Evolutionary conservation across 345 rosid species (phyloP).

Genomic region (Eucalyptus curtisii): DNA sequence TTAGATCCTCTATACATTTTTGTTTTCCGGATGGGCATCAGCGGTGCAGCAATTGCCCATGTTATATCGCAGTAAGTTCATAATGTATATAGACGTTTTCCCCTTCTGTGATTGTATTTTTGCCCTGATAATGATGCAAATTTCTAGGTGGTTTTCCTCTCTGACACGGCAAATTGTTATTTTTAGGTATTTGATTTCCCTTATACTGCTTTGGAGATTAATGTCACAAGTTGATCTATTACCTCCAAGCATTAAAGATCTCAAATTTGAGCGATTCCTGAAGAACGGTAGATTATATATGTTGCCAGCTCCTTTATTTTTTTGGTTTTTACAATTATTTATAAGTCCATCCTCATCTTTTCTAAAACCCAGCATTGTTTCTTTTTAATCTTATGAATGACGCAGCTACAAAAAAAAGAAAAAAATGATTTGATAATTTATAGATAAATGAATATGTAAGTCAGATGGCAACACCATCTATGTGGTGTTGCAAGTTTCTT

Average conservation of each 20-base stretch:
- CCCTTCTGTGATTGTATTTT: not conserved
- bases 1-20: conserved; percentile 74
- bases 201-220: conserved; percentile 72
- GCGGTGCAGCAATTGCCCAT: conserved; percentile 93
- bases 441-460: not conserved
- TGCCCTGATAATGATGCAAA: not conserved
- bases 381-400: not conserved
- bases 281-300: conserved; percentile 39
- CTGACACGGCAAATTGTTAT: not conserved
- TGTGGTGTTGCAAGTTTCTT: not conserved
- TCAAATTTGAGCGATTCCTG: conserved; percentile 62
- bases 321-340: not conserved
- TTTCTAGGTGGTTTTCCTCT: not conserved
- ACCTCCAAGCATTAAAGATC: conserved; percentile 47
- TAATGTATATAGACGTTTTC: not conserved
- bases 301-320: not conserved
- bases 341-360: not conserved
- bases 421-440: not conserved
- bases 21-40: conserved; percentile 54
- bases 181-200: conserved; percentile 65
- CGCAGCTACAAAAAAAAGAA: not conserved
- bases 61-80: conserved; percentile 72
- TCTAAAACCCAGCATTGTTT: not conserved
- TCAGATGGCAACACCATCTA: not conserved
- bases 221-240: conserved; percentile 55